phyloP scores from a whole-genome alignment of 2,329 filamentous ascomycete species.

The Thermoascus crustaceus region DNA sequence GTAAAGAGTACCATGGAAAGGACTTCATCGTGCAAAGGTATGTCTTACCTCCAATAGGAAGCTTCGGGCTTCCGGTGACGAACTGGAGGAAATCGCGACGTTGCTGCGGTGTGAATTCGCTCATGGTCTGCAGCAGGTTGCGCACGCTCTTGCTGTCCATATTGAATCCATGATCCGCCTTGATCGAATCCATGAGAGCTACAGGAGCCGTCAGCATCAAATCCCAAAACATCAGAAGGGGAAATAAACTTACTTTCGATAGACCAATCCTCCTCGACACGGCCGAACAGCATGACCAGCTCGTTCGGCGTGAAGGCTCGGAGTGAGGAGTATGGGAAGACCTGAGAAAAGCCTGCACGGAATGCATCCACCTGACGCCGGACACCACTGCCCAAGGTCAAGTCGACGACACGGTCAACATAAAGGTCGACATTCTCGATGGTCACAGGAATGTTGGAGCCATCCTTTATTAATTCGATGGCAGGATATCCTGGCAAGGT shows the following conservation, averaged over 20 bases:
- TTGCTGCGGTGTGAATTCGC: slow-evolving; percentile 63
- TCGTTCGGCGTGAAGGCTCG: slow-evolving; percentile 93
- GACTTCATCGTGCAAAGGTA: background rate
- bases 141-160: slow-evolving; percentile 95
- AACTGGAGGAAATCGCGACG: slow-evolving; percentile 95
- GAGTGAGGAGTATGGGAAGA: slow-evolving; percentile 89
- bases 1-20: too few species aligned
- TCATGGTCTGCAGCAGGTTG: slow-evolving; percentile 92
- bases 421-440: slow-evolving; percentile 90
- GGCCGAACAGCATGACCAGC: slow-evolving; percentile 87
- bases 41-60: slow-evolving; percentile 84
- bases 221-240: slow-evolving; percentile 2
- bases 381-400: slow-evolving; percentile 84
- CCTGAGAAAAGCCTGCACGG: slow-evolving; percentile 81
- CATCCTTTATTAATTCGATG: slow-evolving; percentile 72
- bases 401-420: slow-evolving; percentile 80
- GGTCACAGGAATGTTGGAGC: slow-evolving; percentile 65
- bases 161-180: slow-evolving; percentile 96
- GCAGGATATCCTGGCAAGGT: slow-evolving; percentile 84
- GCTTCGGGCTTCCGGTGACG: slow-evolving; percentile 93
- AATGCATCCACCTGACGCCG: slow-evolving; percentile 86
- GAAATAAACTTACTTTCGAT: slow-evolving; percentile 69
- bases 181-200: slow-evolving; percentile 97
- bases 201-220: slow-evolving; percentile 8
- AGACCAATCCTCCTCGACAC: slow-evolving; percentile 91